These are phyloP conservation scores for Colletotrichum costaricense DNA, from an alignment of 2,329 filamentous ascomycete genomes.

Conservation along the genomic window DNA sequence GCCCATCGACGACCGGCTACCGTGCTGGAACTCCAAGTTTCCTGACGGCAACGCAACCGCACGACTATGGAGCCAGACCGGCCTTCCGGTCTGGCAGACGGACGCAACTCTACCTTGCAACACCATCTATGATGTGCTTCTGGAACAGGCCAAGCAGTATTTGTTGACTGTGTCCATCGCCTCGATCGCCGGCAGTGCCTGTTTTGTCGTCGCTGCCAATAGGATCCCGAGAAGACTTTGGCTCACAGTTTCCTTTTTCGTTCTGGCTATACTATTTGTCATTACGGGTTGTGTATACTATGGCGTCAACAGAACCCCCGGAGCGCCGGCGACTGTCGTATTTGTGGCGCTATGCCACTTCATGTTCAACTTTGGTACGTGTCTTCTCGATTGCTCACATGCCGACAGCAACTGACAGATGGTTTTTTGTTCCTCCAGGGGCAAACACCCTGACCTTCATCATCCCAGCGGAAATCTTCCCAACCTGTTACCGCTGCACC, in stretches of 20 bases:
- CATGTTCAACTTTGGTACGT: constrained; percentile 65
- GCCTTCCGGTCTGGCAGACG: constrained; percentile 62
- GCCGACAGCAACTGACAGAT: no score
- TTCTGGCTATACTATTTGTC: constrained; percentile 58
- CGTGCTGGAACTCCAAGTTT: constrained; percentile 61
- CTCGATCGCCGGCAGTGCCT: constrained; percentile 61
- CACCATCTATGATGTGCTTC: constrained; percentile 62
- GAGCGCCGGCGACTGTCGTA: constrained; percentile 59
- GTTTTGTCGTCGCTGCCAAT: constrained; percentile 61
- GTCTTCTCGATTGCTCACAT: not conserved
- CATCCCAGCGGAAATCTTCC: constrained; percentile 73
- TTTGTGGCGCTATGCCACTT: constrained; percentile 65
- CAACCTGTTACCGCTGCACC: constrained; percentile 71
- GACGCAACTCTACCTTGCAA: constrained; percentile 60
- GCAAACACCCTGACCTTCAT: constrained; percentile 74
- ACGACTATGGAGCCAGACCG: constrained; percentile 51
- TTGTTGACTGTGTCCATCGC: constrained; percentile 62
- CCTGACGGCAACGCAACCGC: constrained; percentile 56
- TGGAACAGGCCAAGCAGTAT: constrained; percentile 65
- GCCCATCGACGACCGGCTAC: constrained; percentile 49
- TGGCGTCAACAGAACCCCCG: constrained; percentile 53
- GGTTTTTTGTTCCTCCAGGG: constrained; percentile 45
- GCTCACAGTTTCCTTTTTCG: constrained; percentile 61
- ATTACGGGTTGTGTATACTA: constrained; percentile 63
- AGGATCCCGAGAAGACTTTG: constrained; percentile 59